phyloP scores from a whole-genome alignment of 129 eudicot species.

The Arctium lappa region DNA sequence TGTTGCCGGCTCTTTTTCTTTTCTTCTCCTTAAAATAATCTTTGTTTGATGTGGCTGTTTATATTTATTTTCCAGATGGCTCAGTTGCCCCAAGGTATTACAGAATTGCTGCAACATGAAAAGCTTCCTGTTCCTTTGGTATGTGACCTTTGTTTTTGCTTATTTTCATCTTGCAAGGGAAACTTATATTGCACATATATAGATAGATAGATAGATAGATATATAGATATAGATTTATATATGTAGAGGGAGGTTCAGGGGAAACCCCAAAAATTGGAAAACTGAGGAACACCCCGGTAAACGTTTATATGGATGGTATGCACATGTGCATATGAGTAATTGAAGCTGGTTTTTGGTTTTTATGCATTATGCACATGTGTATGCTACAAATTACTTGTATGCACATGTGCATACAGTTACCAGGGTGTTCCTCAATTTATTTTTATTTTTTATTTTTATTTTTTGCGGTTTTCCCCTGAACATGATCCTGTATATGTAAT shows the following conservation, averaged over 20 bases:
- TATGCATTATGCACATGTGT: no score
- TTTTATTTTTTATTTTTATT: no score
- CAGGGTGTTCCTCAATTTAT: background rate
- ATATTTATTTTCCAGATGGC: slow-evolving; percentile 49
- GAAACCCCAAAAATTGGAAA: background rate
- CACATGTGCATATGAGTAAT: no score
- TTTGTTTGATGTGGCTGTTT: background rate
- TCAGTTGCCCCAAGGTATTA: slow-evolving; percentile 72
- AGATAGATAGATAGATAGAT: background rate
- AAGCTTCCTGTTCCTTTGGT: slow-evolving; percentile 64
- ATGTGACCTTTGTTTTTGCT: background rate
- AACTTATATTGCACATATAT: background rate
- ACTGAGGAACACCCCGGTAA: background rate
- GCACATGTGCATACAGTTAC: background rate
- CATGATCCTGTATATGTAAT: background rate
- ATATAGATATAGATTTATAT: background rate
- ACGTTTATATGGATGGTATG: no score
- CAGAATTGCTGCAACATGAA: slow-evolving; percentile 68
- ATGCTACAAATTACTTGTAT: background rate
- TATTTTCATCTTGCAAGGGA: background rate
- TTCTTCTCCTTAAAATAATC: background rate
- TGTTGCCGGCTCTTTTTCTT: background rate
- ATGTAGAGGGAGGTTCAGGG: background rate
- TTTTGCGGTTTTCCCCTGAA: background rate
- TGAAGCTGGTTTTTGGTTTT: no score